Base-by-base conservation (phyloP, 306 rosid species). In the Gleditsia sinensis region DNA sequence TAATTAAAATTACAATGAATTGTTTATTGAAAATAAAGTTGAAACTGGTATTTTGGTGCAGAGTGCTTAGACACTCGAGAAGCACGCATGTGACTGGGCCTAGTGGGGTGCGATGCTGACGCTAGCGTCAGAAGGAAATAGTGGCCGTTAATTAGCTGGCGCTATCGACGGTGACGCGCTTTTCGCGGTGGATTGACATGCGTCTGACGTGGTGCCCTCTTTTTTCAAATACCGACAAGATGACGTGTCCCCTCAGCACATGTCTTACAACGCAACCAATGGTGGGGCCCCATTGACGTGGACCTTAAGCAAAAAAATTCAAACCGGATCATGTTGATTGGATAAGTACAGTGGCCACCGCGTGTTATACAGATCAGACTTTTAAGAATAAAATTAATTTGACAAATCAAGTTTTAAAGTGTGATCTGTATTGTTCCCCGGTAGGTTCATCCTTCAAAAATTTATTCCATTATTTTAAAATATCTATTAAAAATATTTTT, bases 221-320 rank as follows among this genome's bases (percentile, higher is more conserved):
- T 14, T 23, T 3, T 2, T n/a, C 63, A 0, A n/a, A 25, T 0
- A 17, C 39, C 63, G 77, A 78, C 86, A 84, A 21, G 13, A 37
- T 88, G 87, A 88, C 90, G 86, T 84, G 87, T 70, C 75, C 5
- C 3, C 39, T 16, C 60, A 48, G 58, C 81, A 46, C 81, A 81
- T 61, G 72, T 65, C 50, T 39, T 16, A 32, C 64, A 7, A 27
- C 67, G 71, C 82, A 32, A 71, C 57, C 32, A 9, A 0, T 43
- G 43, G 81, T 43, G 83, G 84, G 49, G 50, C 81, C 84, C 39
- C 50, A 0, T 42, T 49, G 81, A 80, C 81, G 79, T 80, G 87
- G 84, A 75, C 83, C 27, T 42, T 0, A 48, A 70, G 69, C 64
- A 30, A 49, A 65, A 27, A 2, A 28, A 62, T 53, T 37, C 28